Evolutionary conservation across 441 rosid genomes (phyloP).

Genomic region (Codiaeum variegatum): DNA sequence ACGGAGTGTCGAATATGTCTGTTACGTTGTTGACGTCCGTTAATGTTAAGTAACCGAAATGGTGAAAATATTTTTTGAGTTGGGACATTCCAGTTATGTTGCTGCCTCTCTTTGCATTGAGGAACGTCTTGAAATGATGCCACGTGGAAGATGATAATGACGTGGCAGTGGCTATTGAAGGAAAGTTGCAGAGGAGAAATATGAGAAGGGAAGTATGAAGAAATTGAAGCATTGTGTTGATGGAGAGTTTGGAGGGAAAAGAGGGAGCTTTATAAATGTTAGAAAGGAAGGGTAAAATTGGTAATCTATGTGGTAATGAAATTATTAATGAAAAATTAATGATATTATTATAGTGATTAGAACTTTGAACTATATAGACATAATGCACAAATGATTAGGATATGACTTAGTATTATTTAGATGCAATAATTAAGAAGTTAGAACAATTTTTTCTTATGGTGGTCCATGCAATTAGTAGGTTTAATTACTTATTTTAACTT

Average conservation of each 20-base stretch:
- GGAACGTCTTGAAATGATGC: slow-evolving; percentile 30
- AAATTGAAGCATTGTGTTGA: slow-evolving; percentile 11
- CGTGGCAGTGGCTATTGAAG: slow-evolving; percentile 12
- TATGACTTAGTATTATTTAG: neutral
- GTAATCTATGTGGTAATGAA: neutral
- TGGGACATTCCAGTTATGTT: slow-evolving; percentile 34
- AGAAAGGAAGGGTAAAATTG: slow-evolving; percentile 25
- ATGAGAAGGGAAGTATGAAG: slow-evolving; percentile 20
- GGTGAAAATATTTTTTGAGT: slow-evolving; percentile 49
- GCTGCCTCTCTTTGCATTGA: slow-evolving; percentile 28
- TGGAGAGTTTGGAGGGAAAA: neutral
- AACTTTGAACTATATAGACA: neutral
- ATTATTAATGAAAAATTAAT: neutral
- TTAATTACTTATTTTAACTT: no score
- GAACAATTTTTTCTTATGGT: neutral
- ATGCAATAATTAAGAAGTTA: neutral
- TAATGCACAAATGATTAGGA: slow-evolving; percentile 5
- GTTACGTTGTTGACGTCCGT: slow-evolving; percentile 20
- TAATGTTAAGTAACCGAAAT: slow-evolving; percentile 45
- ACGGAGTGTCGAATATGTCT: slow-evolving; percentile 24
- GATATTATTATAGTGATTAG: neutral
- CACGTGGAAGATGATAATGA: slow-evolving; percentile 1
- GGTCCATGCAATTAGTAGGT: neutral
- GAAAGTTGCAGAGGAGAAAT: slow-evolving; percentile 22
- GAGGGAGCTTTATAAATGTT: slow-evolving; percentile 27